Evolutionary conservation across 2,329 filamentous ascomycete species (phyloP).

Genomic region (Fusarium aywerte): DNA sequence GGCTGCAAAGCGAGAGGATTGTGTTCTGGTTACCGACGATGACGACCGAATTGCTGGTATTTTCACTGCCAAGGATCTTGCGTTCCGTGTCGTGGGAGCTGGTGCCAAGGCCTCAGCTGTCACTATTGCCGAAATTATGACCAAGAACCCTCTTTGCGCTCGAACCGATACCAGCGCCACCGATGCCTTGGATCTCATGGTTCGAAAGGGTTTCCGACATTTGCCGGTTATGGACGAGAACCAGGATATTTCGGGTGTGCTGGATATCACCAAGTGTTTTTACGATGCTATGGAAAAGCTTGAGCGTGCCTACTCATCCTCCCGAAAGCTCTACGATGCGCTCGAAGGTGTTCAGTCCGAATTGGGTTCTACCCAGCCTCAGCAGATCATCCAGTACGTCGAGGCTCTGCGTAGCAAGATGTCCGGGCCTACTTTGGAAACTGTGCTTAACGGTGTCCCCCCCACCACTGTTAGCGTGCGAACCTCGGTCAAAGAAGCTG

Average conservation of each 20-base stretch:
- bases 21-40: slow-evolving; percentile 96
- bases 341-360: slow-evolving; percentile 98
- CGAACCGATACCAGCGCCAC: slow-evolving; percentile 98
- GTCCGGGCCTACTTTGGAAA: slow-evolving; percentile 96
- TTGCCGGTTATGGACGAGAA: slow-evolving; percentile 99
- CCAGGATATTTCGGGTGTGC: slow-evolving; percentile 96
- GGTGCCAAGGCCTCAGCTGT: slow-evolving; percentile 90
- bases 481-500: slow-evolving; percentile 96
- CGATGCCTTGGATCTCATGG: slow-evolving; percentile 97
- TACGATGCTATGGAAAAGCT: slow-evolving; percentile 99
- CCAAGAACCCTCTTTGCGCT: slow-evolving; percentile 97
- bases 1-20: slow-evolving; percentile 98
- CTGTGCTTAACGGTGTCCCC: slow-evolving; percentile 89
- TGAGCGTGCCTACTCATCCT: slow-evolving; percentile 96
- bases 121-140: slow-evolving; percentile 99
- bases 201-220: slow-evolving; percentile 96
- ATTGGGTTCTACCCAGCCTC: slow-evolving; percentile 92
- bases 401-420: slow-evolving; percentile 95
- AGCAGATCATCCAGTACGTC: slow-evolving; percentile 99
- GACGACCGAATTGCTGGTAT: slow-evolving; percentile 98
- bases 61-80: slow-evolving; percentile 98
- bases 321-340: slow-evolving; percentile 97
- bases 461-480: slow-evolving; percentile 95
- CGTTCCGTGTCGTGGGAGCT: slow-evolving; percentile 93
- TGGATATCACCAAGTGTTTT: slow-evolving; percentile 99